A percentile compares a stretch with the other conserved stretches of the same genome.
Conservation (phyloP, 208 protist species). For the Trypanosoma melophagium region DNA sequence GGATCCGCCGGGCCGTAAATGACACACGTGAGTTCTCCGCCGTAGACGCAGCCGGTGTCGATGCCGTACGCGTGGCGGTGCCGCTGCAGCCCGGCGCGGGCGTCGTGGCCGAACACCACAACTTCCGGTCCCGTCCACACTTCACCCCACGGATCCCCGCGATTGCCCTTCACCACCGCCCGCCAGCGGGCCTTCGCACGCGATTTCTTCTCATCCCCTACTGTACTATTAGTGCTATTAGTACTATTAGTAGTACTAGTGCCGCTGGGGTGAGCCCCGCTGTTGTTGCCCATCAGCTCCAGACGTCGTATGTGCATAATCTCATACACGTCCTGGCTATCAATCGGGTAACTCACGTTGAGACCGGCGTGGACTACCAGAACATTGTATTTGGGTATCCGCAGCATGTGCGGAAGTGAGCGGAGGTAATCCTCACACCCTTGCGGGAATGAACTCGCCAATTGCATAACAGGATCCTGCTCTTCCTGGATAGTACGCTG, state of each 20-base stretch:
- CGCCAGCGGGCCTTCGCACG: conserved; percentile 32
- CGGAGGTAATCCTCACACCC: conserved; percentile 85
- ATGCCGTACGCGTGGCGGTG: conserved; percentile 77
- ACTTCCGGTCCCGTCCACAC: conserved; percentile 80
- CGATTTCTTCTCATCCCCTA: conserved; percentile 23
- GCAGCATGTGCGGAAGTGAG: conserved; percentile 77
- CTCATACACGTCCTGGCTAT: conserved; percentile 74
- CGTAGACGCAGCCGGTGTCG: conserved; percentile 91
- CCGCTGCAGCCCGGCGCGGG: conserved; percentile 70
- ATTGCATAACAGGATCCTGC: conserved; percentile 75
- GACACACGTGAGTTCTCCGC: conserved; percentile 74
- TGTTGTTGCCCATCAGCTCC: conserved; percentile 21
- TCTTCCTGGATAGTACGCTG: conserved; percentile 48
- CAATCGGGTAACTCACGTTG: conserved; percentile 52
- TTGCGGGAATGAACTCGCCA: conserved; percentile 64
- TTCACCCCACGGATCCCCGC: conserved; percentile 61
- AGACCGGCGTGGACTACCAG: conserved; percentile 87
- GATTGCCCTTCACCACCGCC: conserved; percentile 61
- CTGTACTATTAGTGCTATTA: no score
- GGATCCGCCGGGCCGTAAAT: conserved; percentile 50
- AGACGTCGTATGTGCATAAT: conserved; percentile 84
- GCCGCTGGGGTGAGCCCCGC: no score
- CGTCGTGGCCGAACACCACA: conserved; percentile 91
- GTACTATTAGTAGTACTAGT: no score
- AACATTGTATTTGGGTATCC: conserved; percentile 79